phyloP scores from a whole-genome alignment of 192 early-diverging fungal genomes.

The Anaeromyces robustus region DNA sequence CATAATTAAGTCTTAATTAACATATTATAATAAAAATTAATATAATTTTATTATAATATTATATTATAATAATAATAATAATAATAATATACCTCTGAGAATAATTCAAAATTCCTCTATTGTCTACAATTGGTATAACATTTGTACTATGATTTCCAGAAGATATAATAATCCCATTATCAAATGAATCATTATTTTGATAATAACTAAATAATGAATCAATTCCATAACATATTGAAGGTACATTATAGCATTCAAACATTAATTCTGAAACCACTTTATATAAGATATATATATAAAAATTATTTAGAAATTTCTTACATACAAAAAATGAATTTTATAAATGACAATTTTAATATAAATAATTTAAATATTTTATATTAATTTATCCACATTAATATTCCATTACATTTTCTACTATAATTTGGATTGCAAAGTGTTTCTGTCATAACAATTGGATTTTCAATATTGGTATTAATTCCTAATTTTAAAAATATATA shows the following conservation, averaged over 20 bases:
- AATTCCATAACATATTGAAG: conserved; percentile 67
- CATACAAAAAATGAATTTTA: too few species aligned
- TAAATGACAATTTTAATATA: too few species aligned
- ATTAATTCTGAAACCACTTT: conserved; percentile 75
- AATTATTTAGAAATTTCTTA: conserved; percentile 8
- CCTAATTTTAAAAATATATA: conserved; percentile 71
- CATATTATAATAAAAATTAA: neutral
- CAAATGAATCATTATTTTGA: conserved; percentile 34
- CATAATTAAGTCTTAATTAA: conserved; percentile 50
- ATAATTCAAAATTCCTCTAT: conserved; percentile 38
- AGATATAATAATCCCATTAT: conserved; percentile 52
- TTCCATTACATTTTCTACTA: conserved; percentile 60
- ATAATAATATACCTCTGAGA: conserved; percentile 59
- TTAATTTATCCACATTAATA: too few species aligned
- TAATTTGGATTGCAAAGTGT: conserved; percentile 57
- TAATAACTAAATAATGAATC: conserved; percentile 80
- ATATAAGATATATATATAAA: neutral
- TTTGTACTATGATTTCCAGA: conserved; percentile 54
- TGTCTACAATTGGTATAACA: conserved; percentile 55
- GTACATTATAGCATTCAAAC: conserved; percentile 69
- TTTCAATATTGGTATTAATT: conserved; percentile 45
- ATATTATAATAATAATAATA: neutral
- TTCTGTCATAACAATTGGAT: conserved; percentile 82
- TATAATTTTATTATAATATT: neutral
- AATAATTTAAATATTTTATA: too few species aligned